These are phyloP conservation scores for Rhizomucor pusillus DNA, from an alignment of 371 early-diverging fungal genomes.

Conservation along the genomic window DNA sequence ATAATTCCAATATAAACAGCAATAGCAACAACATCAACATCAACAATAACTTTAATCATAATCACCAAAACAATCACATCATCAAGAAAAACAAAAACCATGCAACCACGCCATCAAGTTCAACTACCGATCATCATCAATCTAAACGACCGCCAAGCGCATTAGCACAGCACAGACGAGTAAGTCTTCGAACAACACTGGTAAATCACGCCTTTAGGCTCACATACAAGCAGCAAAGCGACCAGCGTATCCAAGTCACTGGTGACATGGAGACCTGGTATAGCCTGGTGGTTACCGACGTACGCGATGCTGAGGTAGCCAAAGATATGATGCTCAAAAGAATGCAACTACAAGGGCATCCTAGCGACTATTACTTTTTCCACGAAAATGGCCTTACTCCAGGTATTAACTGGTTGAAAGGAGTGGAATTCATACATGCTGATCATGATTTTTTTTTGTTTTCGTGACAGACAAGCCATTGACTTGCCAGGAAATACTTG, in stretches of 20 bases:
- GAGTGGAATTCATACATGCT: neutral
- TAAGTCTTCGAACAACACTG: neutral
- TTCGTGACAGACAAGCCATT: slow-evolving; percentile 24
- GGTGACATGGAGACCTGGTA: slow-evolving; percentile 57
- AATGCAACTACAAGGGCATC: slow-evolving; percentile 41
- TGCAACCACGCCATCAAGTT: too few species aligned
- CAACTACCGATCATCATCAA: too few species aligned
- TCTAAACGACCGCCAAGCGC: neutral
- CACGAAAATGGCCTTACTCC: slow-evolving; percentile 51
- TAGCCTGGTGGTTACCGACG: slow-evolving; percentile 50
- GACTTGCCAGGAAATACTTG: slow-evolving; percentile 29
- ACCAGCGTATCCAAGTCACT: slow-evolving; percentile 54
- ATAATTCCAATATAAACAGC: slow-evolving; percentile 1
- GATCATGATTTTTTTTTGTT: slow-evolving; percentile 4
- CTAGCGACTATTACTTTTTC: slow-evolving; percentile 45
- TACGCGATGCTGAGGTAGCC: slow-evolving; percentile 43
- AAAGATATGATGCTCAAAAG: slow-evolving; percentile 49
- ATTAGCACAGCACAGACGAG: neutral
- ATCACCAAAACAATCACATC: neutral
- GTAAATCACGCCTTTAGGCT: neutral
- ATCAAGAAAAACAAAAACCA: neutral
- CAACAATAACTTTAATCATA: slow-evolving; percentile 2
- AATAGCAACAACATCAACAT: neutral
- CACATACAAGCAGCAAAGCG: slow-evolving; percentile 8
- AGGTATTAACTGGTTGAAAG: slow-evolving; percentile 30